Percentiles rank a stretch among this genome's conserved stretches.
These are phyloP conservation scores for Ettlia oleoabundans DNA, from an alignment of 139 green algal genomes.

Conservation along the genomic window DNA sequence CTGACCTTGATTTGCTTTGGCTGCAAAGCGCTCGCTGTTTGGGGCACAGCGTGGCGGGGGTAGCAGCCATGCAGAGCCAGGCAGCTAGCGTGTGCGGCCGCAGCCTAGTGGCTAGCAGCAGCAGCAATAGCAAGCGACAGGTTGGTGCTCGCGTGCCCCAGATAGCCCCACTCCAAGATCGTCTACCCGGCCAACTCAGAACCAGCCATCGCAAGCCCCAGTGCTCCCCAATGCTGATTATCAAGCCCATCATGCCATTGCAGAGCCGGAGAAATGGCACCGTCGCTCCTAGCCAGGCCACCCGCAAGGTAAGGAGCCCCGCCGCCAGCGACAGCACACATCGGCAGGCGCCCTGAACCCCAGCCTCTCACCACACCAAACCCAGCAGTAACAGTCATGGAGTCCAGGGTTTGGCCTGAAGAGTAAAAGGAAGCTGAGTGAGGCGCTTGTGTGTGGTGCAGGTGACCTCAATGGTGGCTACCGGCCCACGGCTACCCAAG, in stretches of 20 bases:
- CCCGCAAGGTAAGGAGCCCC: slow-evolving; percentile 27
- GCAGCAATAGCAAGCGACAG: slow-evolving; percentile 8
- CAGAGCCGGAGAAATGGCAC: slow-evolving; percentile 25
- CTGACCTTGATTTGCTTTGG: neutral
- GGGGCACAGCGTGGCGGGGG: neutral
- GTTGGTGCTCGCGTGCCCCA: neutral
- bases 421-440: neutral
- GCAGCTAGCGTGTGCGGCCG: slow-evolving; percentile 7
- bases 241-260: neutral
- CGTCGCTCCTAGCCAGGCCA: slow-evolving; percentile 24
- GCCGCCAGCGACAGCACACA: neutral
- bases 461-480: slow-evolving; percentile 58
- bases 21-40: neutral
- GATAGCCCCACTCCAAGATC: neutral
- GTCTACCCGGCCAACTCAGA: neutral
- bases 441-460: slow-evolving; percentile 10
- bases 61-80: slow-evolving; percentile 26
- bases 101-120: slow-evolving; percentile 5
- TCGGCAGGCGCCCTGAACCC: neutral
- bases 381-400: neutral
- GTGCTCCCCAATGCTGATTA: neutral
- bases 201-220: neutral
- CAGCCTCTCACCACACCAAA: slow-evolving; percentile 4
- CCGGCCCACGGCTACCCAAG: slow-evolving; percentile 34
- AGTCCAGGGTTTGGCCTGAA: neutral